Evolutionary conservation across 805 yeast species (phyloP).

Genomic region (Yarrowia divulgata): DNA sequence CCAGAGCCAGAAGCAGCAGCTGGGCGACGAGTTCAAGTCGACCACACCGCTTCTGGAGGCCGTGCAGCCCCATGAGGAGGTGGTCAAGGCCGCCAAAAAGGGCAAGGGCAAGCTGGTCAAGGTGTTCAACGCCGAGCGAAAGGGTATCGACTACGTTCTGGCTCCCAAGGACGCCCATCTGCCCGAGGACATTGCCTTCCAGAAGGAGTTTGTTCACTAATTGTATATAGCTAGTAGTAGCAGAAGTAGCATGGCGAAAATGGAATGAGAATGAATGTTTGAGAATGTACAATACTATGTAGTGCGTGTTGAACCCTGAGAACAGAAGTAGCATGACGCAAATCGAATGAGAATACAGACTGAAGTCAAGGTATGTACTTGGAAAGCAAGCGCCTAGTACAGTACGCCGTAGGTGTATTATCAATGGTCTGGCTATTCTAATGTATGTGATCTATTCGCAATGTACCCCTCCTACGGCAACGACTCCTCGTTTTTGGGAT

Average conservation of each 20-base stretch:
- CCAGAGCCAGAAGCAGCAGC: conserved; percentile 1
- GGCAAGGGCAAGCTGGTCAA: conserved; percentile 37
- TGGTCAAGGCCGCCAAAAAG: conserved; percentile 29
- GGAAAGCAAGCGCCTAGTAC: no score
- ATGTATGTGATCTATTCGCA: no score
- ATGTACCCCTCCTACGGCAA: neutral
- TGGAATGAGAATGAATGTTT: neutral
- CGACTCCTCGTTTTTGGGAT: conserved; percentile 31
- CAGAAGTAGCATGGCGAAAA: neutral
- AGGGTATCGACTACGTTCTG: conserved; percentile 35
- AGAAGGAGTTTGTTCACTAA: conserved; percentile 36
- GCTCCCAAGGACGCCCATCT: conserved; percentile 36
- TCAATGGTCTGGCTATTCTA: no score
- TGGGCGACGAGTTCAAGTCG: conserved; percentile 19
- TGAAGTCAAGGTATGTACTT: no score
- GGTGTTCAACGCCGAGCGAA: conserved; percentile 34
- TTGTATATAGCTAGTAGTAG: conserved; percentile 25
- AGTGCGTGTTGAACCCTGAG: no score
- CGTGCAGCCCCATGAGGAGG: conserved; percentile 38
- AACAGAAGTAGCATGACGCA: neutral
- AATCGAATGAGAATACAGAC: neutral
- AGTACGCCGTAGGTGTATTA: no score
- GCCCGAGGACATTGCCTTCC: conserved; percentile 28
- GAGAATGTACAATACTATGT: no score
- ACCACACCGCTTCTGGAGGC: conserved; percentile 19